Evolutionary conservation across 495 filamentous ascomycete genomes (phyloP), one percentile per base, ranked within the genome.

Genomic region (Hypoxylon intermedium): DNA sequence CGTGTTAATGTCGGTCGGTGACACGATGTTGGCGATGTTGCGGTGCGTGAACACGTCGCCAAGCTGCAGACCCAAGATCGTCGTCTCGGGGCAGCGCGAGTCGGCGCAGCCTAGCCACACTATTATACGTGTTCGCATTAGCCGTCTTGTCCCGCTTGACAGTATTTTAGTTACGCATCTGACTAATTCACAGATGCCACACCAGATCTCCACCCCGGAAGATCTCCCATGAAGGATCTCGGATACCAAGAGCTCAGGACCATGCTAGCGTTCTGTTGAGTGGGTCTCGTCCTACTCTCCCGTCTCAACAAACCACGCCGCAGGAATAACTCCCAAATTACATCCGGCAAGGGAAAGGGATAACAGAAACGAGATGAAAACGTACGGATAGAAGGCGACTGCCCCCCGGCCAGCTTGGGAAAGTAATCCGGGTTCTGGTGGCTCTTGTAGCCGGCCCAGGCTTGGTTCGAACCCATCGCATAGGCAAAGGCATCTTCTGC

Each of bases 101-200:
- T 97, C 92, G 60, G 91, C 89, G 82, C 92, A 97, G 66, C 92
- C 92, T 63, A 97, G 81, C 92, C 92, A 97, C 62, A 97, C 81
- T 83, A 31, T 46, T 30, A 3, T 21, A 30, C 41, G 19, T 34
- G 11, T n/a, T 31, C 33, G 23, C 42, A n/a, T 64, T 58, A 63
- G 53, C 60, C 37, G 31, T 31, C 21, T 45, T 20, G 20, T 54
- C 34, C 37, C n/a, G 12, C 16, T 52, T 41, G n/a, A n/a, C n/a
- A 11, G 7, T 3, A 21, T 41, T 43, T 19, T 21, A 12, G 16
- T 41, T 49, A 26, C 24, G 7, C 7, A 26, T 26, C 24, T 15
- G 38, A 30, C 30, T 58, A 12, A 44, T 43, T 51, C 20, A 18
- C 26, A 19, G 49, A 30, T 30, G 18, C 49, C 9, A 21, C 11